Percentiles rank a stretch among this genome's conserved stretches.
phyloP scores from a whole-genome alignment of 192 early-diverging fungal genomes.

The Radiomyces spectabilis region DNA sequence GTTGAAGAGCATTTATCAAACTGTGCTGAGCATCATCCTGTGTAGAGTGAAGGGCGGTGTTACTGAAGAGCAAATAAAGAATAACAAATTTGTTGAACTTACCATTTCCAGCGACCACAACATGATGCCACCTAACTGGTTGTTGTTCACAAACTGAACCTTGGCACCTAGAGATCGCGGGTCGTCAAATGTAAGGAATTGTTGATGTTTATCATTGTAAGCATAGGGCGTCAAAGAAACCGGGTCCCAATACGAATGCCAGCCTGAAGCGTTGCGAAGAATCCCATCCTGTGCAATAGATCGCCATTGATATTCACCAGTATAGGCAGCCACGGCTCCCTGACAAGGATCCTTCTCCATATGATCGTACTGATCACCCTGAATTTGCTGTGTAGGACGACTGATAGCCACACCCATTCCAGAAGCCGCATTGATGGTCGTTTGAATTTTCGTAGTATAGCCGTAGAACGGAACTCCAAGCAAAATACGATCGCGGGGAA shows the following conservation, averaged over 20 bases:
- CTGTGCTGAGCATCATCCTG: conserved; percentile 1
- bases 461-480: conserved; percentile 54
- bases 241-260: not conserved
- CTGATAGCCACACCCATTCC: conserved; percentile 22
- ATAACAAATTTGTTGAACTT: not conserved
- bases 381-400: conserved; percentile 26
- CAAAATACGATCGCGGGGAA: conserved; percentile 38
- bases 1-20: conserved; percentile 5
- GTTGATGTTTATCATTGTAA: not conserved
- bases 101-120: conserved; percentile 19
- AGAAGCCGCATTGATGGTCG: not conserved
- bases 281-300: conserved; percentile 2
- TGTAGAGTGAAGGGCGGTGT: not conserved
- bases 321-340: conserved; percentile 2
- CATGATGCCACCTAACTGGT: conserved; percentile 1
- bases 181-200: conserved; percentile 10
- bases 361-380: conserved; percentile 39
- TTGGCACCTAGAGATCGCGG: conserved; percentile 1
- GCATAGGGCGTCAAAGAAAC: conserved; percentile 4
- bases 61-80: not conserved
- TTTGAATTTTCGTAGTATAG: conserved; percentile 20
- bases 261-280: not conserved
- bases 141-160: not conserved
- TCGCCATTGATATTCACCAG: conserved; percentile 9
- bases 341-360: conserved; percentile 9